Conservation (phyloP, 139 green algal genomes). For the Spirogloea muscicola region DNA sequence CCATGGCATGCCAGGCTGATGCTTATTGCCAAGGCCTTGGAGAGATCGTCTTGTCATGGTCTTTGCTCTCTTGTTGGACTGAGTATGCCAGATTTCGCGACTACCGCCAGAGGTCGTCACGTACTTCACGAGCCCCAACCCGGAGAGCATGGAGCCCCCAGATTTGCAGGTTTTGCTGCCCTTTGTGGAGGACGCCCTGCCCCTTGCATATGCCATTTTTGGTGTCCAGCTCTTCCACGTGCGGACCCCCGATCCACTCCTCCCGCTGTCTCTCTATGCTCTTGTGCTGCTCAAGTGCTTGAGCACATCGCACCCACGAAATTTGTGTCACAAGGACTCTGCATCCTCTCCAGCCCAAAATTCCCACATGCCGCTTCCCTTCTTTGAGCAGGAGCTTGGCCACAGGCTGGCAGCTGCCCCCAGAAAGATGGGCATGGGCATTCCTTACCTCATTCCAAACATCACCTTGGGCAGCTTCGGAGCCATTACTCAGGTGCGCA, state of each 20-base stretch:
- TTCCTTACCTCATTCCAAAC: conserved; percentile 87
- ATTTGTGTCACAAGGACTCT: not conserved
- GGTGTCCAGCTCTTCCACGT: conserved; percentile 55
- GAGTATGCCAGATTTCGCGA: conserved; percentile 30
- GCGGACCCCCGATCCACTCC: not conserved
- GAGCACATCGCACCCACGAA: not conserved
- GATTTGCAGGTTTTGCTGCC: conserved; percentile 68
- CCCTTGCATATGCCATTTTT: conserved; percentile 56
- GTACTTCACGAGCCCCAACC: conserved; percentile 66
- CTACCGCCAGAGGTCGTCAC: conserved; percentile 68
- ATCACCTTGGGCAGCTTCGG: conserved; percentile 83
- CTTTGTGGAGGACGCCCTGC: conserved; percentile 68
- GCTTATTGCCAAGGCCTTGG: too few relatives aligned
- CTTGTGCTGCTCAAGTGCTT: not conserved
- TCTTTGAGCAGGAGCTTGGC: conserved; percentile 84
- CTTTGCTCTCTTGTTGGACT: too few relatives aligned
- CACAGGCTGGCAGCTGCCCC: conserved; percentile 56
- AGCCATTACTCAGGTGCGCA: conserved; percentile 72
- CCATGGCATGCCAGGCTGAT: too few relatives aligned
- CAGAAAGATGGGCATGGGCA: conserved; percentile 70
- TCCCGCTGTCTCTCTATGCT: not conserved
- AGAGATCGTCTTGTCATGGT: conserved; percentile 10
- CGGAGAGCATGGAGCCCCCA: conserved; percentile 61
- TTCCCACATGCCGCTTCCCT: not conserved
- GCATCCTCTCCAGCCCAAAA: not conserved